Evolutionary conservation across 495 filamentous ascomycete species (phyloP).

Genomic region (Terfezia claveryi): DNA sequence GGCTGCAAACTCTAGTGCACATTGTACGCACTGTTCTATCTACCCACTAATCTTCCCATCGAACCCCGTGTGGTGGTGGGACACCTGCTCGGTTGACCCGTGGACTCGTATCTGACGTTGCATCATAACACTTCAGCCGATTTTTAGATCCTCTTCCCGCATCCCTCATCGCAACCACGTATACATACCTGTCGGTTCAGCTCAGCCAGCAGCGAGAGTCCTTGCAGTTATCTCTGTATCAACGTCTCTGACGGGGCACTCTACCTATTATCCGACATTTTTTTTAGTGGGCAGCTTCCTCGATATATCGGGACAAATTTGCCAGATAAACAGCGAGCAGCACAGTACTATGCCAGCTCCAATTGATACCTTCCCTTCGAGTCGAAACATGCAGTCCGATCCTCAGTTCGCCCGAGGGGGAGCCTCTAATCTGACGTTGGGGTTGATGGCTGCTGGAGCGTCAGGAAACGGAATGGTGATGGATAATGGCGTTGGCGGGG

Average conservation of each 20-base stretch:
- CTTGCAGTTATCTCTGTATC: too few relatives aligned
- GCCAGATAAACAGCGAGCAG: too few relatives aligned
- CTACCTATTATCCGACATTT: too few relatives aligned
- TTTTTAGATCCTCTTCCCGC: background rate
- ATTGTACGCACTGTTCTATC: too few relatives aligned
- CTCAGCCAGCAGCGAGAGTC: background rate
- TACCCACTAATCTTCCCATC: too few relatives aligned
- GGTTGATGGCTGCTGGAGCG: conserved; percentile 14
- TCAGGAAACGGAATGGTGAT: conserved; percentile 8
- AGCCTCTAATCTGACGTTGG: conserved; percentile 15
- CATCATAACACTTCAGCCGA: background rate
- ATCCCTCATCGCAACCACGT: background rate
- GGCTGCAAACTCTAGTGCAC: too few relatives aligned
- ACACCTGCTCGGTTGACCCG: too few relatives aligned
- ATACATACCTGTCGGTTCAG: background rate
- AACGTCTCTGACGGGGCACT: too few relatives aligned
- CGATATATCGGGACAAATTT: too few relatives aligned
- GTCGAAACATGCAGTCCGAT: conserved; percentile 7
- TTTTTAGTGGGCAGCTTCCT: too few relatives aligned
- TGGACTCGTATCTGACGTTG: too few relatives aligned
- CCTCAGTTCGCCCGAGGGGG: conserved; percentile 1
- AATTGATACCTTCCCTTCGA: conserved; percentile 16
- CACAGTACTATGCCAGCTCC: conserved; percentile 14
- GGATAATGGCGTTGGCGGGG: conserved; percentile 5
- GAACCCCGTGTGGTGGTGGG: too few relatives aligned